Evolutionary conservation across 169 alveolate species (phyloP), one percentile per base, ranked within the genome.

Genomic region (Cryptosporidium muris): DNA sequence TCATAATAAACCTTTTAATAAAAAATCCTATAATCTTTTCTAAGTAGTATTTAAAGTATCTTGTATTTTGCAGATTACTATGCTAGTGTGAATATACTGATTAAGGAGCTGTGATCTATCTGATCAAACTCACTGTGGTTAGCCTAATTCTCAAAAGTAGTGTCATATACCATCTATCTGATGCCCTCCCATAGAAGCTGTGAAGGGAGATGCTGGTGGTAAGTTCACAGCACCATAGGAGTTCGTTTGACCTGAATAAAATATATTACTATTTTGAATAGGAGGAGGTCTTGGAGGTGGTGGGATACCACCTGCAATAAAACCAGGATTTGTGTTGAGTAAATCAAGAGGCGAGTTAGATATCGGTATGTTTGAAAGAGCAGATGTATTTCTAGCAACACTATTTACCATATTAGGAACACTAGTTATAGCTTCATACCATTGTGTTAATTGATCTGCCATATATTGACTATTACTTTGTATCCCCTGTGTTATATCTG

Each of bases 271-370:
- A 3, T 60, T 60, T 6, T 4, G 14, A 60, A 16, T 16, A 5
- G 65, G 9, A 2, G n/a, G 8, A 6, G 40, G 49, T 42, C 85
- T 74, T 34, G 85, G 85, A 7, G 85, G 85, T 60, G 85, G 85
- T 6, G 85, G 85, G 37, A 74, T 74, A 2, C 85, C 85, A 5
- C 85, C 85, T n/a, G 85, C 85, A 43, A 74, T 74, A 43, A 74
- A 74, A 11, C 85, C 68, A 34, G 85, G 85, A 14, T 60, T 74
- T 25, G 38, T 74, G 16, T 74, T 74, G 4, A 54, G 60, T 34
- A 60, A 49, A 8, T 74, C 85, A 12, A 74, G 47, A 2, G 85
- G 85, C 3, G 9, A 34, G 11, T 48, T n/a, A 8, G 42, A 47
- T 48, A 58, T 62, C 3, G 40, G 48, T 25, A 25, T 25, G 25